Base-by-base conservation (phyloP, 2,329 filamentous ascomycete species). In the Neonectria magnoliae region DNA sequence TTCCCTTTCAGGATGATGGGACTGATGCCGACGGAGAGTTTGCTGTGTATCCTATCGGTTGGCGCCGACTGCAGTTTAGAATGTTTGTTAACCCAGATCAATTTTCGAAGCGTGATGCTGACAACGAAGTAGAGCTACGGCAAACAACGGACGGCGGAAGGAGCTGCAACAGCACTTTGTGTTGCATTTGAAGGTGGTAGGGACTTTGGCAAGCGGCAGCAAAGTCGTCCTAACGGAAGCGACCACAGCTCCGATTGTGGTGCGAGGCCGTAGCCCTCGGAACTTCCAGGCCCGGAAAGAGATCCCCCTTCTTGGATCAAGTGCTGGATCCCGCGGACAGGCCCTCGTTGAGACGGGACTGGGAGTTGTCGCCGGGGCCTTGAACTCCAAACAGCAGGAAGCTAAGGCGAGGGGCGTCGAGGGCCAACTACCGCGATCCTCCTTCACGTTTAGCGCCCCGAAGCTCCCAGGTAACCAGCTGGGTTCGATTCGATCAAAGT, bases 161-260 rank as follows among this genome's bases (percentile, higher is more conserved):
- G 95, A 98, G 78, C 86, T 98, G 50, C 95, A 98, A 77, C 95
- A 98, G 76, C 95, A 98, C 81, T 98, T 98, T 78, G 90, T 97
- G 11, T 86, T 98, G 62, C 91, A 94, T 68, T 83, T 98, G 56
- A 97, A 95, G 78, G 90, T 97, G 10, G 84, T 94, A 68, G 94
- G 91, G 16, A 96, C 93, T 0, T 82, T 98, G 54, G 87, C 93
- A 1, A 96, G 93, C 65, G 93, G 93, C n/a, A 86, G 86, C 36
- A 97, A 94, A 78, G 87, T 93, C 36, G 87, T 93, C 8, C 85
- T 98, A 56, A 92, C 91, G 56, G 94, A 98, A 79, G 90, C 93
- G 16, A 90, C 90, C 31, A 98, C 95, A 0, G 92, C 93, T 1
- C 93, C 95, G 2, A 95, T 98, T 71, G 97, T 98, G 59, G 95